Conservation (phyloP, 768 basidiomycete species). For the Leucogyrophana mollusca region DNA sequence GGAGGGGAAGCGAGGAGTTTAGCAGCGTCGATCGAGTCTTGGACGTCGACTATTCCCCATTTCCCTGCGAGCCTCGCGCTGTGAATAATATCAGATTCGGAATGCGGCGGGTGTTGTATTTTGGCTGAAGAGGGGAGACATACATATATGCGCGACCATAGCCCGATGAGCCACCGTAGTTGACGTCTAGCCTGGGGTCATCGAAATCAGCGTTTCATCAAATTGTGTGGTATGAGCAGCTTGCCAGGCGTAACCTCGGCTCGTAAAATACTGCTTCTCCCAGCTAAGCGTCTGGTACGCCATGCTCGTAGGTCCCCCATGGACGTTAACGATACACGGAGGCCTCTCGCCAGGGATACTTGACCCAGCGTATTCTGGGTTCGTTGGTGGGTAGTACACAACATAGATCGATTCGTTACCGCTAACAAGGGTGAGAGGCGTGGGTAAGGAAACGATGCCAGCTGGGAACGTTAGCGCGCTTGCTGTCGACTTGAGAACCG, state of each 20-base stretch:
- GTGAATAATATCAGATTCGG: not conserved
- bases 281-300: conserved; percentile 48
- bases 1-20: conserved; percentile 43
- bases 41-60: conserved; percentile 77
- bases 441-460: conserved; percentile 45
- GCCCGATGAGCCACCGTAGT: conserved; percentile 74
- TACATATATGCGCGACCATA: conserved; percentile 69
- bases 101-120: no score
- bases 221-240: conserved; percentile 6
- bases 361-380: conserved; percentile 54
- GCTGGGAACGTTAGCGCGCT: conserved; percentile 9
- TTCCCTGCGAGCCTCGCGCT: conserved; percentile 50
- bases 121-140: conserved; percentile 6
- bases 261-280: conserved; percentile 65
- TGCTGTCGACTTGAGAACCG: conserved; percentile 23
- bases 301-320: conserved; percentile 69
- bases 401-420: conserved; percentile 49
- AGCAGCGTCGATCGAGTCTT: conserved; percentile 60
- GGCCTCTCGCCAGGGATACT: conserved; percentile 54
- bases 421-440: conserved; percentile 42
- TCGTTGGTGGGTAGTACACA: conserved; percentile 66
- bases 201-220: not conserved
- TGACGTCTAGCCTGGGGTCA: conserved; percentile 62
- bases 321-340: conserved; percentile 62
- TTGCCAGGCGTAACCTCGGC: conserved; percentile 73